Evolutionary conservation across 1,139 yeast species (phyloP), one percentile per base, ranked within the genome.

Genomic region (Debaryomycetaceae sp.): DNA sequence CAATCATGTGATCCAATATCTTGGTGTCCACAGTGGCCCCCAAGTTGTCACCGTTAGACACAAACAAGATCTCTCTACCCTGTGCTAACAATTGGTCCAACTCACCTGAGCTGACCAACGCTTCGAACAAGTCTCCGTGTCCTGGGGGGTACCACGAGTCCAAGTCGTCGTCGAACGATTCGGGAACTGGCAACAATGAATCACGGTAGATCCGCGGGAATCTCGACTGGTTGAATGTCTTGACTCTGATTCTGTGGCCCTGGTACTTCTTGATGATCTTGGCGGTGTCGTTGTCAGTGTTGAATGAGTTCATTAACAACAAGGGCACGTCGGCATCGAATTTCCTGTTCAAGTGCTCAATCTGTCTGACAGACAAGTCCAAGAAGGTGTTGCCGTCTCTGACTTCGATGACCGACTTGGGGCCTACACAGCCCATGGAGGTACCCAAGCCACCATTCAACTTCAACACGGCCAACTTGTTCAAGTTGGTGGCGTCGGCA

Each of bases 341-440:
- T 46, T 78, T 82, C 55, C 95, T 79, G 71, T 91, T 91, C 58
- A 91, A 75, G 60, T 88, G 85, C 65, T 93, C 98, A 50, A 91
- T 89, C 66, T 91, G 98, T 58, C 98, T 83, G 25, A 91, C 98
- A 30, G 95, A 74, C 49, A 91, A 75, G 58, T 91, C 98, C 58
- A 91, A 75, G 61, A 91, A 91, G 24, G 96, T 83, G 73, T 91
- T 93, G 41, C 98, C 98, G 48, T 91, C 98, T 59, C 98, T 82
- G 32, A 91, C 98, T 65, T 91, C 98, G 57, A 91, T 93, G 44
- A 91, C 95, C 15, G 96, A 84, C 62, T 91, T 91, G 41, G 98
- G 98, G 37, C 98, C 98, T 42, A 91, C 97, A 67, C 98, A 93
- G 36, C 98, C 98, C 98, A 91, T 91, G 11, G 98, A 89, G 23